Conservation (phyloP, 352 stramenopile genomes). For the Thraustotheca clavata region DNA sequence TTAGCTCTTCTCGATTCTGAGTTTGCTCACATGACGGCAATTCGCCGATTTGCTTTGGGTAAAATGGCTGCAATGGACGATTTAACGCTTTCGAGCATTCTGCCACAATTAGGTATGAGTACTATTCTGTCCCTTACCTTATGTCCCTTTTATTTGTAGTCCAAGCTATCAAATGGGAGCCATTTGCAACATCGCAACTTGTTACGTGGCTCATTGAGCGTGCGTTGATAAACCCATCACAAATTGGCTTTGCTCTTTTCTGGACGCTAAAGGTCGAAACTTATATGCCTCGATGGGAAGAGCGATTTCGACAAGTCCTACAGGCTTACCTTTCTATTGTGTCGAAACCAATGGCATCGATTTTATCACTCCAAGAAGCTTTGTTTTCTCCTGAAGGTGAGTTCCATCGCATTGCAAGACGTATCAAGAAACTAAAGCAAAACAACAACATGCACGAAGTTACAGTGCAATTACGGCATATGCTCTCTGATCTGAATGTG, state of each 20-base stretch:
- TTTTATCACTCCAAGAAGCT: constrained; percentile 82
- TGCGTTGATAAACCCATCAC: constrained; percentile 81
- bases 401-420: constrained; percentile 3
- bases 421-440: constrained; percentile 7
- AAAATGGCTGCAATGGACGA: constrained; percentile 81
- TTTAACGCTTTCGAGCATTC: constrained; percentile 79
- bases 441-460: neutral
- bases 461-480: constrained; percentile 38
- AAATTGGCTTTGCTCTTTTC: constrained; percentile 86
- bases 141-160: constrained; percentile 26
- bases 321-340: constrained; percentile 54
- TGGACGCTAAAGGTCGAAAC: constrained; percentile 87
- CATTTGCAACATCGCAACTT: constrained; percentile 70
- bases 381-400: constrained; percentile 8
- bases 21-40: constrained; percentile 54
- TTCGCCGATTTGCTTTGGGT: constrained; percentile 64
- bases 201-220: constrained; percentile 75
- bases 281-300: constrained; percentile 66
- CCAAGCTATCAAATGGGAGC: constrained; percentile 86
- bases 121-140: neutral
- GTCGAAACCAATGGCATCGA: constrained; percentile 87
- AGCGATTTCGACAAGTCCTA: constrained; percentile 71
- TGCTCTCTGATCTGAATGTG: constrained; percentile 74
- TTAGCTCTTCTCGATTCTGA: constrained; percentile 75
- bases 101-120: constrained; percentile 54